Evolutionary conservation across 768 basidiomycete species (phyloP), one percentile per base, ranked within the genome.

Genomic region (Thelephora ganbajun): DNA sequence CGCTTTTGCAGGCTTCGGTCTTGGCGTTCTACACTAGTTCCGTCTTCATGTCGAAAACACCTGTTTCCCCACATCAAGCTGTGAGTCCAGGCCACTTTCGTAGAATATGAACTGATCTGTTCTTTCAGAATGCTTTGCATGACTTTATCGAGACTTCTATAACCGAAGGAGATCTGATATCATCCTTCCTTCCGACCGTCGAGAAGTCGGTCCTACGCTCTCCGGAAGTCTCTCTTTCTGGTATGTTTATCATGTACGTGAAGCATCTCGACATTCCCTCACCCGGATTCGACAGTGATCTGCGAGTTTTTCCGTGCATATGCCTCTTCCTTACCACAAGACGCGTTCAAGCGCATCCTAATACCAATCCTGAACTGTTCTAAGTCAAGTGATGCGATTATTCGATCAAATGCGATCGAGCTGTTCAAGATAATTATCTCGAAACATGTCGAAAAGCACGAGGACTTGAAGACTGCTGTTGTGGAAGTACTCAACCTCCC

Each of bases 181-280:
- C 66, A 4, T 62, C 64, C 0, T 65, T 93, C 39, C 63, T 92
- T 0, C 87, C 89, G 0, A 69, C 71, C 0, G 75, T 87, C 34
- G 90, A 93, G 58, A 90, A 89, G 54, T 76, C 85, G 1, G 59
- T 94, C 6, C 63, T 89, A 9, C 77, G 88, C 22, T 83, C 85
- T 1, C 90, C 93, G 0, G 92, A 94, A 61, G 68, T 75, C 36
- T 76, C 83, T 0, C 69, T 94, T 3, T 66, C 67, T 33, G 68
- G 87, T 87, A 50, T 44, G 74, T 57, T 23, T 30, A 9, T 22
- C 5, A 16, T 11, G 39, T 2, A 18, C 39, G 9, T 22, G 9
- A 11, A 41, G 39, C 14, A 9, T 11, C 3, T 16, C 11, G 16
- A 9, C 14, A 11, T 14, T 44, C 55, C 13, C 51, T 49, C 22